Conservation (phyloP, 345 rosid genomes). For the Eucalyptus regnans region DNA sequence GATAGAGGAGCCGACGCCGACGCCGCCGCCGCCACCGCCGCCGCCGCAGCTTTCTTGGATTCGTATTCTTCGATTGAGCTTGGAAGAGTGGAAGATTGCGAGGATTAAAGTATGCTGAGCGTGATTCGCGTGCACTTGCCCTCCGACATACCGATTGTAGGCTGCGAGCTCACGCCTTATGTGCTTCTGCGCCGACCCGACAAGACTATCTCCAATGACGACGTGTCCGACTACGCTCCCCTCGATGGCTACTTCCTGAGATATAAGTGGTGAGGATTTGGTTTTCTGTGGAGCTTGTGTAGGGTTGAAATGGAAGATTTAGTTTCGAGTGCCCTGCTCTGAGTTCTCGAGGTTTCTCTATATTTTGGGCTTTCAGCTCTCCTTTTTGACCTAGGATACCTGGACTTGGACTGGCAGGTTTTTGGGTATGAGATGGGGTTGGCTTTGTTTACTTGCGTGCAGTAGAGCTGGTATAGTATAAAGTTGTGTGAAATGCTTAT, state of each 20-base stretch:
- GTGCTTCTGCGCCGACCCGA: conserved; percentile 76
- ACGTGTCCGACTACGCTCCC: conserved; percentile 77
- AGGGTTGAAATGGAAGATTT: background rate
- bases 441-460: background rate
- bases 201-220: conserved; percentile 45
- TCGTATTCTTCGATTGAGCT: background rate
- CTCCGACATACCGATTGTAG: conserved; percentile 96
- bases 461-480: background rate
- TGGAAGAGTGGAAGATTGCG: background rate
- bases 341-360: background rate
- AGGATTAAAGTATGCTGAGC: conserved; percentile 69
- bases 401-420: background rate
- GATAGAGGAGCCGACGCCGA: background rate
- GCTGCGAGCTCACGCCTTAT: conserved; percentile 92
- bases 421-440: background rate
- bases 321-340: background rate
- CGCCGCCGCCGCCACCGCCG: background rate
- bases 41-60: background rate
- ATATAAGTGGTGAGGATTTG: conserved; percentile 68
- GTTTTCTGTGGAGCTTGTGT: background rate
- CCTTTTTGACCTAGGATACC: background rate
- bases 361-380: background rate
- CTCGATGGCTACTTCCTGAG: conserved; percentile 79
- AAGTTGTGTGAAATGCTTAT: background rate
- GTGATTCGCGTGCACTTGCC: conserved; percentile 93